These are phyloP conservation scores for Rhodofomes roseus DNA, from an alignment of 1,284 basidiomycete species.

Conservation along the genomic window DNA sequence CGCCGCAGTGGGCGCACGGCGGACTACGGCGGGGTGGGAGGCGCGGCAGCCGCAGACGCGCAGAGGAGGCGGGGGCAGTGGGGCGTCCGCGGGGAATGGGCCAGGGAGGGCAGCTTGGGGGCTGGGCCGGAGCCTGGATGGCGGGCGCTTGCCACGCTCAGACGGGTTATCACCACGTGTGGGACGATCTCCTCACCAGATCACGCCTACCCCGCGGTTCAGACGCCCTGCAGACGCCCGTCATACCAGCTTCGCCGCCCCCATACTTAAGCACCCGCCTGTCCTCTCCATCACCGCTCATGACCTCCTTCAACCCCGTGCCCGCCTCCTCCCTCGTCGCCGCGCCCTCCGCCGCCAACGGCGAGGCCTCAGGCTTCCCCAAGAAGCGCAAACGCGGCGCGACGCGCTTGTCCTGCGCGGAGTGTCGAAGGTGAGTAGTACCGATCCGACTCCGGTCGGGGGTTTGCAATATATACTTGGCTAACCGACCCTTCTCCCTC, in stretches of 20 bases:
- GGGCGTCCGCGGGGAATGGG: neutral
- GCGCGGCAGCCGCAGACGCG: neutral
- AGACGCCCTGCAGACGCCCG: neutral
- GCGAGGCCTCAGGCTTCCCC: conserved; percentile 31
- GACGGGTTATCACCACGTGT: conserved; percentile 2
- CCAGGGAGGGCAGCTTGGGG: neutral
- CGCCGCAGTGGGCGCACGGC: neutral
- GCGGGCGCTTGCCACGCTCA: neutral
- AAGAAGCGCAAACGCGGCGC: conserved; percentile 76
- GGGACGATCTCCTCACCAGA: neutral
- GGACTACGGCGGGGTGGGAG: neutral
- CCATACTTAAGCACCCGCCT: neutral
- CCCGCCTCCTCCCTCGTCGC: conserved; percentile 15
- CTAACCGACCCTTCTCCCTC: neutral
- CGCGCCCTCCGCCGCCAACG: conserved; percentile 19
- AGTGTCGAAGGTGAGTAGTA: conserved; percentile 64
- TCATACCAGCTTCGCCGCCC: neutral
- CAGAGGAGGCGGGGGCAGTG: neutral
- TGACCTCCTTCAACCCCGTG: conserved; percentile 34
- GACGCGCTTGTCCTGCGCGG: conserved; percentile 71
- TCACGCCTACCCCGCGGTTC: neutral
- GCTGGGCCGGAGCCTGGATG: neutral
- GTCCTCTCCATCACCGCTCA: conserved; percentile 19
- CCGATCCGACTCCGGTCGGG: conserved; percentile 3
- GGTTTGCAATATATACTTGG: neutral